Evolutionary conservation across 148 eudicot species (phyloP).

Genomic region (Talinum fruticosum): DNA sequence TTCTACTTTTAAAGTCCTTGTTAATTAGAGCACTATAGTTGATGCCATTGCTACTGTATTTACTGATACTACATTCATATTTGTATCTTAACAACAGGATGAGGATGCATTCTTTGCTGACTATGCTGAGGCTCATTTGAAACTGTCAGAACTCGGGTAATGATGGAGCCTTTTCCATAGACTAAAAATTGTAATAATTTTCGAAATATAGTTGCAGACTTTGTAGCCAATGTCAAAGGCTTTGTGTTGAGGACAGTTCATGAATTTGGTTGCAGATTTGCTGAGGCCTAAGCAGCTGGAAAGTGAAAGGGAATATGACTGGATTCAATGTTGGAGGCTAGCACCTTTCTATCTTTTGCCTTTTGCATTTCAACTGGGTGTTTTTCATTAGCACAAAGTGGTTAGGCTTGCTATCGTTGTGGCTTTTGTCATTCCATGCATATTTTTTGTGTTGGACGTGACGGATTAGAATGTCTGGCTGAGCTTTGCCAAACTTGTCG

Average conservation of each 20-base stretch:
- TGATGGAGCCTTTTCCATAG: background rate
- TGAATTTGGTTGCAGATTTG: constrained; percentile 40
- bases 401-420: background rate
- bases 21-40: too few relatives aligned
- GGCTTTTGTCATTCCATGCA: background rate
- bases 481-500: constrained; percentile 2
- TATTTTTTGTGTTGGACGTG: constrained; percentile 14
- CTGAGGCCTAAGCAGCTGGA: constrained; percentile 50
- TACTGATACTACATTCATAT: too few relatives aligned
- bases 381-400: constrained; percentile 11
- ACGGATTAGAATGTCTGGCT: constrained; percentile 7
- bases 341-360: constrained; percentile 9
- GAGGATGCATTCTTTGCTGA: constrained; percentile 96
- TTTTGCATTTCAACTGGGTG: constrained; percentile 2
- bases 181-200: background rate
- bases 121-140: constrained; percentile 81
- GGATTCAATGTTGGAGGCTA: background rate
- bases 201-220: background rate
- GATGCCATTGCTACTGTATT: too few relatives aligned
- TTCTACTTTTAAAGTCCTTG: too few relatives aligned
- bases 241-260: background rate
- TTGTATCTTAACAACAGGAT: too few relatives aligned
- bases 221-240: background rate
- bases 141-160: constrained; percentile 97
- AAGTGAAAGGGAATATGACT: background rate